Evolutionary conservation across 768 basidiomycete species (phyloP), one percentile per base, ranked within the genome.

Genomic region (Strobilomyces confusus): DNA sequence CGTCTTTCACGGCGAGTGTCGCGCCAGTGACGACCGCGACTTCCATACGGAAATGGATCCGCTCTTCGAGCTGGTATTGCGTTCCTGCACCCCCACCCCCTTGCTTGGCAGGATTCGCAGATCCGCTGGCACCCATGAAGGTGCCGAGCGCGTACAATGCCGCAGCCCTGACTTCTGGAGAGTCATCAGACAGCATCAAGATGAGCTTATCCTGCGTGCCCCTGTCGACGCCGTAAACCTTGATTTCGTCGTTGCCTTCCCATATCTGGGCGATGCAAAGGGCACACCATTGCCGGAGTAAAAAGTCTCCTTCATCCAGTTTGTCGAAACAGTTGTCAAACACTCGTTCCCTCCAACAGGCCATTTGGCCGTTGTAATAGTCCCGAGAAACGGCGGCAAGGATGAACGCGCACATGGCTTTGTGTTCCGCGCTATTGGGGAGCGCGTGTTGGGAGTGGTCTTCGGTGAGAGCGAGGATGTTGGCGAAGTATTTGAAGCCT

Each of bases 331-430:
- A 97, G 51, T 86, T 81, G 55, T 95, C 89, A 58, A 98, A 92
- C 1, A 97, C 91, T 15, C 78, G 74, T 62, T 86, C 89, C 56
- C 79, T 75, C 73, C 87, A 82, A 68, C 92, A 95, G 2, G 92
- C 92, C 48, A 80, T 78, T 71, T 98, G 94, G 6, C 95, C 95
- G 3, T 80, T 78, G n/a, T 81, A 79, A 66, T 87, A 92, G 63
- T 92, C 93, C n/a, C 95, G 84, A 37, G 89, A 86, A 46, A 97
- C 84, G 14, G 93, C 84, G 22, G 89, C 81, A 25, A 98, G 83
- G 61, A 98, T 94, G 73, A 98, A 98, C 1, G 93, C 90, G 67
- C 95, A 98, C 95, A 98, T 98, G 1, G 97, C 94, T 59, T 92
- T 90, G 70, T 98, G 94, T 67, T 98, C 97, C 5, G 89, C 88